These are phyloP conservation scores for Yamadazyma olivae DNA, from an alignment of 805 yeast species.

Conservation along the genomic window DNA sequence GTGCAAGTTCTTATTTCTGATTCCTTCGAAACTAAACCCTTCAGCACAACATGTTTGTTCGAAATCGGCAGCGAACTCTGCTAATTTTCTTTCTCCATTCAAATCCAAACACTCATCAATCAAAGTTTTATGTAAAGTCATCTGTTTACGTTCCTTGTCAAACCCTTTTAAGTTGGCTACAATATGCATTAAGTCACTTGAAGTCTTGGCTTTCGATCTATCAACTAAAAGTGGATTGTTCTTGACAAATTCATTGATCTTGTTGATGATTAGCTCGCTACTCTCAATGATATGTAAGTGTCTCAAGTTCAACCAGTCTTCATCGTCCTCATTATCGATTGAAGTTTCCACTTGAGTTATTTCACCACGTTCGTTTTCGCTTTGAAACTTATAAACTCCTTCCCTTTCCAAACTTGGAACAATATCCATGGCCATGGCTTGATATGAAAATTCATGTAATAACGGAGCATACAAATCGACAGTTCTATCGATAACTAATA, in stretches of 20 bases:
- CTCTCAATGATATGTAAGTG: constrained; percentile 77
- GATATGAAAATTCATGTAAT: constrained; percentile 86
- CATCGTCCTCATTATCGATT: constrained; percentile 61
- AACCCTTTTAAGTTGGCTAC: constrained; percentile 68
- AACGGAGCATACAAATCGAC: constrained; percentile 81
- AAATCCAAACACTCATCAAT: constrained; percentile 63
- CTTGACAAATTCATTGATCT: constrained; percentile 61
- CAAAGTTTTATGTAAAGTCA: constrained; percentile 57
- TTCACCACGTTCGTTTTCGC: constrained; percentile 52
- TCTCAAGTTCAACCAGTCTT: constrained; percentile 68
- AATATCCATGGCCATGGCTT: constrained; percentile 86
- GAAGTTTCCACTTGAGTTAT: constrained; percentile 26
- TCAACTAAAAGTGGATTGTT: constrained; percentile 77
- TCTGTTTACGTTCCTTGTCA: constrained; percentile 61
- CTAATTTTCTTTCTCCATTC: constrained; percentile 56
- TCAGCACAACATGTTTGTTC: constrained; percentile 81
- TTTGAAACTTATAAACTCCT: constrained; percentile 48
- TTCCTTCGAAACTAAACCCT: constrained; percentile 69
- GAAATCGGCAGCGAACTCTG: constrained; percentile 70
- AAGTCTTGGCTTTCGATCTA: constrained; percentile 57
- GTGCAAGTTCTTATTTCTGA: constrained; percentile 54
- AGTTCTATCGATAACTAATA: constrained; percentile 79
- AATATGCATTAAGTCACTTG: constrained; percentile 71
- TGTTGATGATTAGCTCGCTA: constrained; percentile 55
- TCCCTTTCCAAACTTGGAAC: constrained; percentile 41